Conservation (phyloP, 371 early-diverging fungal genomes). For the Haplosporangium sp. region DNA sequence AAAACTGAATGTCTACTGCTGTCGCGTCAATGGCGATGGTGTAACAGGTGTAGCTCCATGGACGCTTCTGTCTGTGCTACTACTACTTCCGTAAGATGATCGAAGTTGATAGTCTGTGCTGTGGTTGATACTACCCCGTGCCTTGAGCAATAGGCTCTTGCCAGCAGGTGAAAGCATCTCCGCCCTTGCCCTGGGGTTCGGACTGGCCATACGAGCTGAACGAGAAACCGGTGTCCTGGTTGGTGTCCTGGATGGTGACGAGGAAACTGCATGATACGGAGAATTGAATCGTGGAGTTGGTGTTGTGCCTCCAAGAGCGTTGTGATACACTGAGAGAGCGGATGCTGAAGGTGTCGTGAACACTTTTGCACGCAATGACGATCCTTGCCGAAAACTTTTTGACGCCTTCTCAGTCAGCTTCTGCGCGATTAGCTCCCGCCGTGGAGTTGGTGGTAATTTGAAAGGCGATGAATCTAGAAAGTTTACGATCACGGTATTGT, state of each 20-base stretch:
- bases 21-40: conserved; percentile 25
- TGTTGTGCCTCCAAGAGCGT: conserved; percentile 33
- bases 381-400: conserved; percentile 59
- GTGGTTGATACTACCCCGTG: conserved; percentile 13
- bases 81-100: conserved; percentile 28
- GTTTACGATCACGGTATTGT: neutral
- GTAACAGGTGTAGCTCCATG: conserved; percentile 17
- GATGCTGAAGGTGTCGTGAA: conserved; percentile 44
- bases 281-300: conserved; percentile 48
- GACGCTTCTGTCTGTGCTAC: neutral
- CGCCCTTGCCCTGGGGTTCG: conserved; percentile 37
- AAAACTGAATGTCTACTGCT: neutral
- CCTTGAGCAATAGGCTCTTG: conserved; percentile 20
- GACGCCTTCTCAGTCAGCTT: conserved; percentile 73
- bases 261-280: conserved; percentile 16
- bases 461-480: conserved; percentile 59
- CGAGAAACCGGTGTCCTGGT: conserved; percentile 17
- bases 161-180: conserved; percentile 52
- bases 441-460: conserved; percentile 71
- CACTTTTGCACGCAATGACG: conserved; percentile 33
- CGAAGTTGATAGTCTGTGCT: conserved; percentile 40
- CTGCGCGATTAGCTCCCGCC: conserved; percentile 74
- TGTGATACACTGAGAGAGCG: conserved; percentile 33
- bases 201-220: conserved; percentile 20
- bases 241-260: conserved; percentile 14